These are phyloP conservation scores for Saprolegnia parasitica DNA, from an alignment of 352 stramenopile species.

Conservation along the genomic window DNA sequence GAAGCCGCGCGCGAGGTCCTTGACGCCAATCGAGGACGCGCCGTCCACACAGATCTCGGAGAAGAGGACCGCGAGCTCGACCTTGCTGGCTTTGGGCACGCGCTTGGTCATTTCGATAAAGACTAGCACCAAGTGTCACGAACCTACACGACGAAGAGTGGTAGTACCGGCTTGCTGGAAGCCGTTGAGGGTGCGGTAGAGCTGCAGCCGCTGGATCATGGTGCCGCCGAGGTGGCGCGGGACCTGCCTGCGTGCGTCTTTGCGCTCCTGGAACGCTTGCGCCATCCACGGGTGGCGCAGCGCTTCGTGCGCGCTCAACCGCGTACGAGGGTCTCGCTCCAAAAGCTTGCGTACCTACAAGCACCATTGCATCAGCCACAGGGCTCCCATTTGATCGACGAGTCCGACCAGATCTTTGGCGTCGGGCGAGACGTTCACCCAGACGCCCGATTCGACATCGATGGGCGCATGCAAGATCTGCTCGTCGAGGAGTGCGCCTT, in stretches of 20 bases:
- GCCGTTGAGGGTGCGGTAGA: conserved; percentile 66
- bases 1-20: conserved; percentile 52
- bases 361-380: neutral
- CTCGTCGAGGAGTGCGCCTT: conserved; percentile 55
- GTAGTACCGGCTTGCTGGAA: conserved; percentile 46
- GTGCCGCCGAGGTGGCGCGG: conserved; percentile 48
- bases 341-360: conserved; percentile 34
- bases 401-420: conserved; percentile 48
- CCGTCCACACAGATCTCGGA: conserved; percentile 53
- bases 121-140: conserved; percentile 5
- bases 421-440: conserved; percentile 48
- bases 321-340: conserved; percentile 39
- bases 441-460: conserved; percentile 46
- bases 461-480: conserved; percentile 54
- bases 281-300: conserved; percentile 64
- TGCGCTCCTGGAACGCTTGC: conserved; percentile 24
- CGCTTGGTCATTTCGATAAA: conserved; percentile 51
- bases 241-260: conserved; percentile 1
- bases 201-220: conserved; percentile 64
- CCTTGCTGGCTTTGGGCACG: conserved; percentile 50
- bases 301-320: conserved; percentile 54
- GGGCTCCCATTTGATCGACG: neutral
- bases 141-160: neutral
- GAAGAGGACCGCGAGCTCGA: conserved; percentile 63
- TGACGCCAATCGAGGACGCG: conserved; percentile 43